Percentiles rank a stretch among this genome's conserved stretches.
Evolutionary conservation across 192 early-diverging fungal species (phyloP).

Genomic region (Rhizophagus clarus): DNA sequence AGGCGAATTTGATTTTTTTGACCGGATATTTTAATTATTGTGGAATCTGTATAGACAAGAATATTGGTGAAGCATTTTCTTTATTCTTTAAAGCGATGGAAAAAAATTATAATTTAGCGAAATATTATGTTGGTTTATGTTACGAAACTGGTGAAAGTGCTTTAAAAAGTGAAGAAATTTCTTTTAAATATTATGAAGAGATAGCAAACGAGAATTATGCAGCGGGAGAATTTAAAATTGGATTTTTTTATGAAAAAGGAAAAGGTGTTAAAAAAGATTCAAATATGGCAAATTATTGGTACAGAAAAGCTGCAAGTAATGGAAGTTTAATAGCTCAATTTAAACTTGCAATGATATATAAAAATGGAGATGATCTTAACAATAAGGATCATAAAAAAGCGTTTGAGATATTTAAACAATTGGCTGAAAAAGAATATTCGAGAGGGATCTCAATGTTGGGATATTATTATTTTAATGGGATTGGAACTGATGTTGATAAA

Average conservation of each 20-base stretch:
- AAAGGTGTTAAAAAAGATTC: neutral
- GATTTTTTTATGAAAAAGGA: neutral
- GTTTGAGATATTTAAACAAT: neutral
- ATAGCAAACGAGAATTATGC: neutral
- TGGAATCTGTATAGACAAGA: neutral
- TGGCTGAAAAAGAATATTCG: neutral
- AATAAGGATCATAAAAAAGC: neutral
- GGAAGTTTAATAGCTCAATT: neutral
- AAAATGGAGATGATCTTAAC: neutral
- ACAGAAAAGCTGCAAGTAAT: neutral
- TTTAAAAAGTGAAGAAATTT: neutral
- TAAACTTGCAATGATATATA: neutral
- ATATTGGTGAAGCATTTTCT: neutral
- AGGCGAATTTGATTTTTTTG: neutral
- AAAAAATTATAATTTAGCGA: neutral
- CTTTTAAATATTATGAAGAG: neutral
- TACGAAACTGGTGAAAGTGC: neutral
- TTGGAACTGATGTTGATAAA: neutral
- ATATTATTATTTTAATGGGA: neutral
- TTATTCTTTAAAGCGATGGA: neutral
- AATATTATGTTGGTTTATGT: neutral
- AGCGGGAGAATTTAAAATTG: neutral
- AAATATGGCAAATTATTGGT: neutral
- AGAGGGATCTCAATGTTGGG: neutral
- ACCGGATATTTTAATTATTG: neutral